These are phyloP conservation scores for Pseudomicrostroma phylloplanum DNA, from an alignment of 1,284 basidiomycete genomes.

Conservation along the genomic window DNA sequence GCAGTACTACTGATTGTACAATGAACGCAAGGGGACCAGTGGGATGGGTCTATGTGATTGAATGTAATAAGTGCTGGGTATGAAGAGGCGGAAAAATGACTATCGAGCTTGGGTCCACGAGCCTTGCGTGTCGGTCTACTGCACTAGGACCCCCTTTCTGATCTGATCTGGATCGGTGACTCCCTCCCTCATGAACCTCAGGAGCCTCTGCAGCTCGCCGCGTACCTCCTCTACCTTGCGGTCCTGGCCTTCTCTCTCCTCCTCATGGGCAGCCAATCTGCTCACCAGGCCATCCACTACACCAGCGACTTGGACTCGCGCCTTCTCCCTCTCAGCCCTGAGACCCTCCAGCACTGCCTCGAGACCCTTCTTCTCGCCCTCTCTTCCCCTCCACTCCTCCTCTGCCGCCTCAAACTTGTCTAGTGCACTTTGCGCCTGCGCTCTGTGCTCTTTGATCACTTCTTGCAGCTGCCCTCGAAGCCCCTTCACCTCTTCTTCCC, in stretches of 20 bases:
- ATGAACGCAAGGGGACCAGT: no score
- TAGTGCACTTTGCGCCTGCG: constrained; percentile 17
- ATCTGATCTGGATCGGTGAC: not conserved
- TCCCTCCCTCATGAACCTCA: constrained; percentile 11
- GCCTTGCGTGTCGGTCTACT: not conserved
- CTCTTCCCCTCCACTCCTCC: constrained; percentile 11
- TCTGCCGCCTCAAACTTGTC: constrained; percentile 16
- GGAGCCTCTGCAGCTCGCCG: constrained; percentile 10
- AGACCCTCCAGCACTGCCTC: constrained; percentile 15
- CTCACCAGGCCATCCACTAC: constrained; percentile 11
- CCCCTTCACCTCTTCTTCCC: constrained; percentile 26
- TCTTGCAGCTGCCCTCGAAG: constrained; percentile 11
- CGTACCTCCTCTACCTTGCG: constrained; percentile 8
- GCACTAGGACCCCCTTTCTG: not conserved
- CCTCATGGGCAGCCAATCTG: constrained; percentile 12
- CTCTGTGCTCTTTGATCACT: constrained; percentile 12
- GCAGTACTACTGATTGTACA: no score
- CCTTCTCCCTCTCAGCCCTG: constrained; percentile 6
- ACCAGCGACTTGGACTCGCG: constrained; percentile 1
- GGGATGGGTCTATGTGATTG: no score
- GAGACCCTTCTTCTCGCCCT: constrained; percentile 10
- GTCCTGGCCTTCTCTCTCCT: constrained; percentile 13
- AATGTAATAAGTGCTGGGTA: no score
- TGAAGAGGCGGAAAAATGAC: no score
- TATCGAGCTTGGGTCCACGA: no score